Evolutionary conservation across 768 basidiomycete species (phyloP).

Genomic region (Gloeopeniophorella convolvens): DNA sequence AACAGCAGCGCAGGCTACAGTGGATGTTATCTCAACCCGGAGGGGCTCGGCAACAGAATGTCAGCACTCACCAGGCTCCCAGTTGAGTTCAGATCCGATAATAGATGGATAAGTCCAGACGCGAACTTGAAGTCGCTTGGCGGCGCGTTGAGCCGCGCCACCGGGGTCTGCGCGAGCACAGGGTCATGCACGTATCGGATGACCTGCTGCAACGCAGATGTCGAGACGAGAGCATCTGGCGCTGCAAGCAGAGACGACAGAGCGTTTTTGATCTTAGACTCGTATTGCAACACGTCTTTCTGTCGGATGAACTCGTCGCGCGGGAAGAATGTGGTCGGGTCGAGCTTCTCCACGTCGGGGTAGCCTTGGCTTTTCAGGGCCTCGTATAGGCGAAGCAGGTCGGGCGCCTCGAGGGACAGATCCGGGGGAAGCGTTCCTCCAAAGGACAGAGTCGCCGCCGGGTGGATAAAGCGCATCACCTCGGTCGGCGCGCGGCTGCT

Average conservation of each 20-base stretch:
- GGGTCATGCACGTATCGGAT: constrained; percentile 37
- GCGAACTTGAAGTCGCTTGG: constrained; percentile 31
- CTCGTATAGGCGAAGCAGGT: constrained; percentile 46
- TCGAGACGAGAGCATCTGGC: constrained; percentile 31
- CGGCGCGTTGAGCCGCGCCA: constrained; percentile 26
- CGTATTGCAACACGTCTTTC: constrained; percentile 55
- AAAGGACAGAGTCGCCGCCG: constrained; percentile 52
- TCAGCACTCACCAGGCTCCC: constrained; percentile 45
- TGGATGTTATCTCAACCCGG: background rate
- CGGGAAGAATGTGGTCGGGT: constrained; percentile 43
- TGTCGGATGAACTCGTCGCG: constrained; percentile 41
- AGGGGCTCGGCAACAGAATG: background rate
- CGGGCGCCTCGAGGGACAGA: constrained; percentile 54
- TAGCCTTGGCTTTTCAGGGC: constrained; percentile 30
- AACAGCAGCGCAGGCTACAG: constrained; percentile 61
- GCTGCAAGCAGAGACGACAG: constrained; percentile 34
- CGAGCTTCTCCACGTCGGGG: constrained; percentile 29
- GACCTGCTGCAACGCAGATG: constrained; percentile 33
- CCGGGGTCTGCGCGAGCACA: constrained; percentile 25
- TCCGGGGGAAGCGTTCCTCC: constrained; percentile 52
- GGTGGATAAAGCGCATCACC: constrained; percentile 53
- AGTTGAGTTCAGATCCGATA: constrained; percentile 50
- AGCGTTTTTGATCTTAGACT: constrained; percentile 42
- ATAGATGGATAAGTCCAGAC: constrained; percentile 42
- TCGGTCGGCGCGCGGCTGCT: constrained; percentile 31